phyloP scores from a whole-genome alignment of 441 rosid species.

The Biscutella laevigata region DNA sequence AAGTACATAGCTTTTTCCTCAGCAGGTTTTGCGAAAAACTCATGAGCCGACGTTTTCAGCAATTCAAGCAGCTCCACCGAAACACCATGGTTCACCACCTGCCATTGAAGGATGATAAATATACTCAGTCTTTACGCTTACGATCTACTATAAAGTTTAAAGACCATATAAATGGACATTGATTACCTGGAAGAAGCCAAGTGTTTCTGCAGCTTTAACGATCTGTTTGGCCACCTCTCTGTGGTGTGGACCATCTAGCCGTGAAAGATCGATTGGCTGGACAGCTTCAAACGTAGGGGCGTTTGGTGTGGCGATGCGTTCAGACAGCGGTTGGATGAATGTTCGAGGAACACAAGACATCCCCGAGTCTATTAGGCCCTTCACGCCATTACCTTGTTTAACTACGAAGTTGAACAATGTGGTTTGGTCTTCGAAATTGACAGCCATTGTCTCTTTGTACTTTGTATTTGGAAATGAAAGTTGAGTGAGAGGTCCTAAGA shows the following conservation, averaged over 20 bases:
- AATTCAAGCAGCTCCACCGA: constrained; percentile 36
- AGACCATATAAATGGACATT: too few relatives aligned
- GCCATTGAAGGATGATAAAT: constrained; percentile 4
- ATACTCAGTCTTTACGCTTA: background rate
- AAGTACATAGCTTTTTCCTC: constrained; percentile 35
- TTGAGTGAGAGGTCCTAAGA: background rate
- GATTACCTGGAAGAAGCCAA: constrained; percentile 42
- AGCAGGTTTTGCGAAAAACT: constrained; percentile 32
- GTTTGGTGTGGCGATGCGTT: constrained; percentile 33
- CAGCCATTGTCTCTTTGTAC: constrained; percentile 20
- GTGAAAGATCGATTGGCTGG: constrained; percentile 41
- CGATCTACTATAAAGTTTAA: too few relatives aligned
- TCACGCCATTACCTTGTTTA: constrained; percentile 41
- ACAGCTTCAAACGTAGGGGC: constrained; percentile 14
- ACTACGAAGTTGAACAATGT: constrained; percentile 44
- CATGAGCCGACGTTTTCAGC: constrained; percentile 35
- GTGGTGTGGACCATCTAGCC: constrained; percentile 38
- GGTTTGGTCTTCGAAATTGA: constrained; percentile 25
- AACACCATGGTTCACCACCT: constrained; percentile 55
- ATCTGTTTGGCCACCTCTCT: constrained; percentile 31
- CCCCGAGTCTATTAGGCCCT: constrained; percentile 48
- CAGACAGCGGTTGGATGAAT: constrained; percentile 40
- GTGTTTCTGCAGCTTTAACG: constrained; percentile 38
- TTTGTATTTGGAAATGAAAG: background rate
- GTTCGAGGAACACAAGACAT: constrained; percentile 35